A percentile compares a stretch with the other conserved stretches of the same genome.
Conservation (phyloP, 257 asterid genomes). For the Solanum sitiens region DNA sequence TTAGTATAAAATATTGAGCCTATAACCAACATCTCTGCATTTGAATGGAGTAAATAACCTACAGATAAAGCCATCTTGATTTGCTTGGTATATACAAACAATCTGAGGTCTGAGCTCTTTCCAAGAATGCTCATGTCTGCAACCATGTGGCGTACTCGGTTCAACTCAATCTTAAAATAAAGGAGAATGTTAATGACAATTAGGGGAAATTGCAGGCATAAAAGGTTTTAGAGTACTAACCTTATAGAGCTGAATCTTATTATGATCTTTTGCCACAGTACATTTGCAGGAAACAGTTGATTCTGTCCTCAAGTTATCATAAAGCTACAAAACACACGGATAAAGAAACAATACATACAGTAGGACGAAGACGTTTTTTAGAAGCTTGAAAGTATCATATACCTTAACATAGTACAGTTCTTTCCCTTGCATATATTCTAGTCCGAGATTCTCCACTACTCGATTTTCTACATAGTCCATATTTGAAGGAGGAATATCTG, state of each 20-base stretch:
- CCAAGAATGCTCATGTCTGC: slow-evolving; percentile 37
- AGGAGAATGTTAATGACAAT: neutral
- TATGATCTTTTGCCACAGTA: slow-evolving; percentile 5
- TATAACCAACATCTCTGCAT: too few relatives aligned
- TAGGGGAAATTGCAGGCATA: too few relatives aligned
- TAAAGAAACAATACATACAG: neutral
- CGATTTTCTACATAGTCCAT: neutral
- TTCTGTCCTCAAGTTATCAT: slow-evolving; percentile 21
- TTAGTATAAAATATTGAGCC: too few relatives aligned
- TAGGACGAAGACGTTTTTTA: neutral
- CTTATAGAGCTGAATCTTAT: slow-evolving; percentile 31
- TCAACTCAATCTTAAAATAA: slow-evolving; percentile 20
- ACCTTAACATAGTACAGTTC: neutral
- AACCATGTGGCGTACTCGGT: slow-evolving; percentile 36
- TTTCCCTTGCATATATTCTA: neutral
- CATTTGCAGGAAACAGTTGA: slow-evolving; percentile 40
- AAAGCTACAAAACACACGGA: slow-evolving; percentile 13
- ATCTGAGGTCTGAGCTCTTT: slow-evolving; percentile 35
- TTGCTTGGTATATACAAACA: slow-evolving; percentile 31
- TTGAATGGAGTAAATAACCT: neutral
- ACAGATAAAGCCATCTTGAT: slow-evolving; percentile 17
- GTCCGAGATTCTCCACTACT: neutral
- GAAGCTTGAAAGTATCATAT: neutral
- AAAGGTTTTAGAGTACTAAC: slow-evolving; percentile 6
- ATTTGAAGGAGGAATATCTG: neutral